Evolutionary conservation across 192 early-diverging fungal genomes (phyloP).

Genomic region (Jimgerdemannia flammicorona): DNA sequence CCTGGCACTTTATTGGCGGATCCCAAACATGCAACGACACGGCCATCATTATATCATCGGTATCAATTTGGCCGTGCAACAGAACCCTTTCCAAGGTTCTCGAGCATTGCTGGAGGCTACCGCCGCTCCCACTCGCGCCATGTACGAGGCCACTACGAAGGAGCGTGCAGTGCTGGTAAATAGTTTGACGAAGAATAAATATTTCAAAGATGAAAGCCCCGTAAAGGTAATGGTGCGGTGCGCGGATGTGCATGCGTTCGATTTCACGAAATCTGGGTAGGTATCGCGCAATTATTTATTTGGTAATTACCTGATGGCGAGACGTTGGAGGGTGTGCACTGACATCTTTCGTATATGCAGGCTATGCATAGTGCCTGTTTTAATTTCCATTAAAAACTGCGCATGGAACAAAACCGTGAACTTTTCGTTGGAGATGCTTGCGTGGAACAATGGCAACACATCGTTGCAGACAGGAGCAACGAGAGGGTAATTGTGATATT

Average conservation of each 20-base stretch:
- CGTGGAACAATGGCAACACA: slow-evolving; percentile 17
- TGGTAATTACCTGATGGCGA: too few relatives aligned
- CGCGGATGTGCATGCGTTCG: slow-evolving; percentile 35
- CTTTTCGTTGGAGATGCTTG: slow-evolving; percentile 58
- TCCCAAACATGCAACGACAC: slow-evolving; percentile 39
- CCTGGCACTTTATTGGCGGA: slow-evolving; percentile 81
- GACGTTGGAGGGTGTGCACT: neutral
- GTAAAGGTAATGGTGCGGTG: slow-evolving; percentile 54
- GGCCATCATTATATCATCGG: slow-evolving; percentile 94
- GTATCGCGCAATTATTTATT: neutral
- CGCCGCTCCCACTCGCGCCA: slow-evolving; percentile 41
- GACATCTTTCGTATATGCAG: slow-evolving; percentile 24
- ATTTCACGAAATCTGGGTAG: slow-evolving; percentile 46
- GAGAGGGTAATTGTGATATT: neutral
- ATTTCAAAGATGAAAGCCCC: slow-evolving; percentile 67
- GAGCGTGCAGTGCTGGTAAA: slow-evolving; percentile 62
- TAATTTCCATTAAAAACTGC: slow-evolving; percentile 60
- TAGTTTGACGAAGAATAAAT: slow-evolving; percentile 55
- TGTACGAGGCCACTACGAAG: slow-evolving; percentile 66
- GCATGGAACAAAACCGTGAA: slow-evolving; percentile 61
- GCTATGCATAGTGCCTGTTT: slow-evolving; percentile 52
- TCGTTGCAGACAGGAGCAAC: slow-evolving; percentile 14
- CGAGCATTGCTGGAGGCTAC: slow-evolving; percentile 41
- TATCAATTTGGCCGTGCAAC: slow-evolving; percentile 81
- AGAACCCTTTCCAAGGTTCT: slow-evolving; percentile 59